Evolutionary conservation across 768 basidiomycete species (phyloP).

Genomic region (Mrakia frigida): DNA sequence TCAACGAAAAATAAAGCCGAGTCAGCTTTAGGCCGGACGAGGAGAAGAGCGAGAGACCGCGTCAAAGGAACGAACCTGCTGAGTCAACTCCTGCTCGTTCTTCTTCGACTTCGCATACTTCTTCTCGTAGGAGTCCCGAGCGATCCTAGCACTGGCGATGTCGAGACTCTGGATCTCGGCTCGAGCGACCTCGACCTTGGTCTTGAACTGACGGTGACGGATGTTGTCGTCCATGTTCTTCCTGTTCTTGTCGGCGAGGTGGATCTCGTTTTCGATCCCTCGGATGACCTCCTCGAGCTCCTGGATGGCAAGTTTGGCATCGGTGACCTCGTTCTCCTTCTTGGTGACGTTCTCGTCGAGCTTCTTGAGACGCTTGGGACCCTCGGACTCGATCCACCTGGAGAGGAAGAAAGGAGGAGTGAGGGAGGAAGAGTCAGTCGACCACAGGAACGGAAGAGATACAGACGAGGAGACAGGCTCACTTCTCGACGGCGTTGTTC

Average conservation of each 20-base stretch:
- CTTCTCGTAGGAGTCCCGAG: constrained; percentile 75
- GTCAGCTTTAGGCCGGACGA: not conserved
- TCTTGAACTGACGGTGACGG: constrained; percentile 62
- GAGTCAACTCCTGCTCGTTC: constrained; percentile 55
- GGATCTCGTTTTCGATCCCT: constrained; percentile 18
- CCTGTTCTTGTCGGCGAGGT: constrained; percentile 24
- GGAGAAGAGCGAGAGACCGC: too few species aligned
- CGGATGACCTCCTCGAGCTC: constrained; percentile 35
- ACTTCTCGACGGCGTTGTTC: constrained; percentile 17
- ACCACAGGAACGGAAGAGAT: not conserved
- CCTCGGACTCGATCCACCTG: constrained; percentile 24
- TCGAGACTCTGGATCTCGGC: constrained; percentile 68
- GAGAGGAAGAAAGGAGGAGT: not conserved
- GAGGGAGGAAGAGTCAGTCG: not conserved
- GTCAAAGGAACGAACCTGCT: constrained; percentile 1
- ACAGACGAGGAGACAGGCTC: not conserved
- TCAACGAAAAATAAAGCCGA: not conserved
- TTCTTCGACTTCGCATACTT: constrained; percentile 67
- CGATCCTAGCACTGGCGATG: constrained; percentile 78
- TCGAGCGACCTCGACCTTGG: constrained; percentile 63
- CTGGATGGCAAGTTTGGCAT: constrained; percentile 32
- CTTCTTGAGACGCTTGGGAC: constrained; percentile 28
- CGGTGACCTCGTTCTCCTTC: constrained; percentile 34
- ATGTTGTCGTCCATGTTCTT: constrained; percentile 63
- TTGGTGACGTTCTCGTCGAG: constrained; percentile 34